Evolutionary conservation across 305 asterid genomes (phyloP), one percentile per base, ranked within the genome.

Genomic region (Stenogyne calaminthoides): DNA sequence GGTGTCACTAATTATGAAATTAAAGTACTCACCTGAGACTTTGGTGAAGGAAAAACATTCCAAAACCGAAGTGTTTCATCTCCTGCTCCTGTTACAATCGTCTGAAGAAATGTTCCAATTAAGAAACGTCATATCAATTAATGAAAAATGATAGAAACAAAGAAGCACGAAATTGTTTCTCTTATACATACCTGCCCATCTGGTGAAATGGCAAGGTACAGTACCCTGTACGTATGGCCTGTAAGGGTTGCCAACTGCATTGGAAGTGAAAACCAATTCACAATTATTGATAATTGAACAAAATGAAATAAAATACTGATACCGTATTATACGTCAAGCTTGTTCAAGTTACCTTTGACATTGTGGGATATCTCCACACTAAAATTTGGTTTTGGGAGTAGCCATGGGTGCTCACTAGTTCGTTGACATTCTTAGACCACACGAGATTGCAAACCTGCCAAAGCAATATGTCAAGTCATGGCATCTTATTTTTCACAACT

Each of bases 361-460:
- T 94, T 56, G 96, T 81, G 51, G 99, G 99, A 77, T 92, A 94
- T 83, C 87, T 90, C 98, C 99, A 94, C 34, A 94, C 96, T 27
- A 94, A 81, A 12, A 92, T 92, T 84, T 94, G 99, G 88, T 94
- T 94, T 71, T 94, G 97, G 16, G 99, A 94, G 85, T 94, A 94
- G 27, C 99, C 98, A 73, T 94, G 99, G 58, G 99, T 95, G 85
- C 99, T 95, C 67, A 95, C 98, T 14, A 95, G 90, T 78, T 95
- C 99, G 76, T 95, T 92, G 67, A 95, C 99, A 78, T 95, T 95
- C 90, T 95, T 95, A 15, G 98, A 92, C 99, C 99, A 95, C 70
- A 85, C 98, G 70, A 95, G 98, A 83, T 95, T 95, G 91, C 99
- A 92, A 4, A 95, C 99, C 99, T 95, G 91, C 73, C 79, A 80